Base-by-base conservation (phyloP, 257 asterid species). In the Solanum chiquidenum region DNA sequence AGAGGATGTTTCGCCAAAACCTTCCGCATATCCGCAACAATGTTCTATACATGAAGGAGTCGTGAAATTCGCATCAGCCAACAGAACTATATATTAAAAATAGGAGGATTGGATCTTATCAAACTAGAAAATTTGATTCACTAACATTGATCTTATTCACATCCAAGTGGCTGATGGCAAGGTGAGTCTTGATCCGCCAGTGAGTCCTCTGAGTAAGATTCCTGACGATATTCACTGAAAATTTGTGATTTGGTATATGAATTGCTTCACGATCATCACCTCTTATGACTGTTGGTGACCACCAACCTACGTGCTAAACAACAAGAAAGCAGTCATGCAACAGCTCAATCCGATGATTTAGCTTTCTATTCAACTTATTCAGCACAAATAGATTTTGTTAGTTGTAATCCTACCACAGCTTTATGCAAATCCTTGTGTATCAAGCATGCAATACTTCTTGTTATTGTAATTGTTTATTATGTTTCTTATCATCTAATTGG, bases 261-360 rank as follows among this genome's bases (percentile, higher is more conserved):
- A 96, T 96, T 87, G 99, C 99, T 94, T 96, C 99, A 86, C 99
- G 98, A 89, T 96, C 96, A 88, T 96, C 99, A 55, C 99, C 99
- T 92, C 99, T 93, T 91, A 96, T 83, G 90, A 96, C 90, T 89
- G 99, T 95, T 79, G 98, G 99, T 46, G 98, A 95, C 99, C 99
- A 96, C 99, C 99, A 96, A 23, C 99, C 99, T 69, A 96, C 99
- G 66, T 93, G 98, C 99, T 96, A 92, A 88, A 88, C 86, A 83
- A 49, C 18, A 76, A 33, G 60, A 55, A 55, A 60, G 71, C 33
- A 72, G 84, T 49, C 71, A 82, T 49, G 16, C 71, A 82, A 49
- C 21, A 49, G 86, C 31, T 82, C 71, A 82, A 82, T 29, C 40
- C 44, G 20, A 29, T 52, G 29, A 79, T 46, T 44, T 44, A 79